Base-by-base conservation (phyloP, 805 yeast species). In the Lachancea waltii region DNA sequence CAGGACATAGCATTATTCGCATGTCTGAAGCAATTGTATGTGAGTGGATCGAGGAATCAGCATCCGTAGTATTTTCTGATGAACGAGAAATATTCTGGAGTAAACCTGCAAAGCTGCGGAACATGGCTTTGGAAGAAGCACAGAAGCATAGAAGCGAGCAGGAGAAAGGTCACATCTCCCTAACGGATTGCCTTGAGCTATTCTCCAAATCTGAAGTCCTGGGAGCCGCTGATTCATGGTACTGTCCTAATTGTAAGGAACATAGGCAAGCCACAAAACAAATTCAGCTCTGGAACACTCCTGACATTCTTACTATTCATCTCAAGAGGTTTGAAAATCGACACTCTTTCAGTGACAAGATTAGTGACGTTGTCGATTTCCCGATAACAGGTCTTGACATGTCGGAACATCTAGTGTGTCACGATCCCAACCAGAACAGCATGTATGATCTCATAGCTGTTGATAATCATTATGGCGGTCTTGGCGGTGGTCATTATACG, bases 401-500 rank as follows among this genome's bases (percentile, higher is more conserved):
- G 70, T 56, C 74, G 1, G 65, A 69, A n/a, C 74, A 77, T 48
- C 69, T 85, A 4, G 68, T 65, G 3, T 56, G 58, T 51, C 31
- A 55, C 21, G 43, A 48, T 3, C 56, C 46, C 28, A 48, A 49
- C 15, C 45, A 43, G 34, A 53, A 50, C 4, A 49, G 60, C n/a
- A 55, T 84, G 1, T 90, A 90, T 60, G 97, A 92, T 56, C 65
- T 92, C 45, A 70, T 85, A 50, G 97, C 92, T 0, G 96, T 92
- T 16, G 97, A 89, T 57, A 92, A 90, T 57, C 98, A 92, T 56
- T 87, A 72, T 57, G 98, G 97, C 35, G 96, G 97, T 0, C 67
- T 90, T 14, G 97, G 97, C 0, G 97, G 97, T 4, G 97, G 98
- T 2, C 97, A 92, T 65, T 90, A 92, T 60, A 92, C 98, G 1